phyloP scores from a whole-genome alignment of 345 rosid genomes.

The Cardamine occulta region DNA sequence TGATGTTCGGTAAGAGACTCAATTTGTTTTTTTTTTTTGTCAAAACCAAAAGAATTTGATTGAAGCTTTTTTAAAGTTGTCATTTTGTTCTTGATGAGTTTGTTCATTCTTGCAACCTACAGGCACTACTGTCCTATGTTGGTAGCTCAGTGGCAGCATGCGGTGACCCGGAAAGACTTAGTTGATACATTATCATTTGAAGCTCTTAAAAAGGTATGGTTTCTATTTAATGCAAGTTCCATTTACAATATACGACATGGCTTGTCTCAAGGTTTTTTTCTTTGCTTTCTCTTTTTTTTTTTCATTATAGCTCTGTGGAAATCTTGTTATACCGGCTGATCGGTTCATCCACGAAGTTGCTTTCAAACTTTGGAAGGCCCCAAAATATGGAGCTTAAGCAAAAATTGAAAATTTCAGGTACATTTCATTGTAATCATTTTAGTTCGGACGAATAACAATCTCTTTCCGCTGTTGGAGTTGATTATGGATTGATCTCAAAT shows the following conservation, averaged over 20 bases:
- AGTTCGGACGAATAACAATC: not conserved
- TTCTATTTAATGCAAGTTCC: not conserved
- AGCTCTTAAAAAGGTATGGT: slow-evolving; percentile 68
- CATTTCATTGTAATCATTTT: slow-evolving; percentile 18
- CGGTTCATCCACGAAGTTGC: slow-evolving; percentile 95
- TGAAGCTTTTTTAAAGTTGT: not conserved
- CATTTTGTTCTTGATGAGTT: slow-evolving; percentile 11
- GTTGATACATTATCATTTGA: slow-evolving; percentile 66
- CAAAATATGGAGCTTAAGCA: slow-evolving; percentile 90
- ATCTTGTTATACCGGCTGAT: slow-evolving; percentile 85
- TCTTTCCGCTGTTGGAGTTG: slow-evolving; percentile 26
- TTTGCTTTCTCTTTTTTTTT: not conserved
- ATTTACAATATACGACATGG: not conserved
- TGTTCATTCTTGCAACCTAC: slow-evolving; percentile 42
- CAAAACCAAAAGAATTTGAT: not conserved
- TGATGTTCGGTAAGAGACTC: slow-evolving; percentile 67
- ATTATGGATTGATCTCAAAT: slow-evolving; percentile 12
- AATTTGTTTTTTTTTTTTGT: slow-evolving; percentile 19
- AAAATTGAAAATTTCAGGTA: slow-evolving; percentile 18
- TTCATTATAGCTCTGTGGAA: slow-evolving; percentile 61
- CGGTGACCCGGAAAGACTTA: slow-evolving; percentile 79
- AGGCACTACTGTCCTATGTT: slow-evolving; percentile 86
- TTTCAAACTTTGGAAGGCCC: slow-evolving; percentile 97
- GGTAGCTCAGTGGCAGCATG: slow-evolving; percentile 87
- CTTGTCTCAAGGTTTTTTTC: slow-evolving; percentile 1